These are phyloP conservation scores for Phyllosticta citrichinensis DNA, from an alignment of 2,329 filamentous ascomycete genomes.

Conservation along the genomic window DNA sequence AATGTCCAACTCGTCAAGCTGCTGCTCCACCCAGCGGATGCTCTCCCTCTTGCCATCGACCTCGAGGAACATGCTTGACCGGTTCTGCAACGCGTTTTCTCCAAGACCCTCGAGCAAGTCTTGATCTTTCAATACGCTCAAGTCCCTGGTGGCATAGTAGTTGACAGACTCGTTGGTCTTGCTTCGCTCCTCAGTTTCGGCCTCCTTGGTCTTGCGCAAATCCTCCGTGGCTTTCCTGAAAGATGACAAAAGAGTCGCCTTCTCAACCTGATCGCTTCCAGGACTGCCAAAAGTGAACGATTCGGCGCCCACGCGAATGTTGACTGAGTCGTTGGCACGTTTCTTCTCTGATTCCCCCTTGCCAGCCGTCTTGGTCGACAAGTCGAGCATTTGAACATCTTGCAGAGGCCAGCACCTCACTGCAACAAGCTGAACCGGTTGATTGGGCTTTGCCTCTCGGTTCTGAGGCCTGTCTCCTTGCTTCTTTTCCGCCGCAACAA, in stretches of 20 bases:
- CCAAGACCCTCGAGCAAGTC: conserved; percentile 71
- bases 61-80: conserved; percentile 69
- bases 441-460: conserved; percentile 36
- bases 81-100: conserved; percentile 57
- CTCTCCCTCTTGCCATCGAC: conserved; percentile 96
- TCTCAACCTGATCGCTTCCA: conserved; percentile 68
- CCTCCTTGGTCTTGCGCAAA: conserved; percentile 71
- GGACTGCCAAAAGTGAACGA: conserved; percentile 93
- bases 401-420: conserved; percentile 90
- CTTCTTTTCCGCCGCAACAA: conserved; percentile 90
- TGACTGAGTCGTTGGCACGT: conserved; percentile 53
- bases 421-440: conserved; percentile 63
- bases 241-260: conserved; percentile 70
- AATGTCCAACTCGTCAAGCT: conserved; percentile 94
- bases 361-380: conserved; percentile 40
- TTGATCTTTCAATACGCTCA: conserved; percentile 65
- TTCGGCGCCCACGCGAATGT: conserved; percentile 78
- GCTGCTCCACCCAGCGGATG: conserved; percentile 86
- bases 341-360: conserved; percentile 5
- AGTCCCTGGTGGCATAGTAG: conserved; percentile 72
- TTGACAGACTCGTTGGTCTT: conserved; percentile 77
- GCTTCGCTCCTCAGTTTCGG: conserved; percentile 78
- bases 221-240: conserved; percentile 91
- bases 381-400: conserved; percentile 86
- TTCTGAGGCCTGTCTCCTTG: conserved; percentile 57